Evolutionary conservation across 768 basidiomycete genomes (phyloP), one percentile per base, ranked within the genome.

Genomic region (Boletus subcaerulescens): DNA sequence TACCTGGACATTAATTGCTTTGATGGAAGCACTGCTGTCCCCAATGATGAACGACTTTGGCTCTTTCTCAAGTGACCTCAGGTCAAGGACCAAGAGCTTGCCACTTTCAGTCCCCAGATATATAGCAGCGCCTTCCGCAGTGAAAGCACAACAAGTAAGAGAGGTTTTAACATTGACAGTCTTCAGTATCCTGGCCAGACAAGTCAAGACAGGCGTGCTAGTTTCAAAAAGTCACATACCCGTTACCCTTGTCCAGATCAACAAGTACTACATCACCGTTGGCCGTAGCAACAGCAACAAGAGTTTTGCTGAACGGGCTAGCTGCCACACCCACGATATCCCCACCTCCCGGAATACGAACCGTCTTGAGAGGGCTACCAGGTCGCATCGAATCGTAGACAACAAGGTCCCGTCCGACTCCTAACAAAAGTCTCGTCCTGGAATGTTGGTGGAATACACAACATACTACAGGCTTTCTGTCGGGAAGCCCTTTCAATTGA

Each of bases 301-400:
- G 71, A 3, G 84, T 85, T 72, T 85, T 89, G 71, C 87, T 89
- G 68, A 89, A 90, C 8, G 89, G 87, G 58, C 87, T 89, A 57
- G 80, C 83, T 8, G 81, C 75, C 10, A 89, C 67, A 13, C 77
- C 78, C 5, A 80, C 68, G 22, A 90, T 77, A n/a, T 79, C 68
- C 9, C 82, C 83, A 17, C 70, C 59, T 22, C 82, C 81, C 11
- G 70, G 73, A 51, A 89, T 61, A 2, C 74, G 56, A 36, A 89
- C 70, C 0, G 70, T 71, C 66, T 84, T 88, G 26, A 75, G 47
- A 11, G 87, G 84, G 6, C 73, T 72, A 20, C 82, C 80, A 10
- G 84, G 80, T 13, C 80, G 78, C 29, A 77, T 79, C 3, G 78
- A 80, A 59, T 90, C 88, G 55, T 84, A 91, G 18, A 89, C 73